phyloP scores from a whole-genome alignment of 176 grass and related monocot genomes.

The Elaeis guineensis region DNA sequence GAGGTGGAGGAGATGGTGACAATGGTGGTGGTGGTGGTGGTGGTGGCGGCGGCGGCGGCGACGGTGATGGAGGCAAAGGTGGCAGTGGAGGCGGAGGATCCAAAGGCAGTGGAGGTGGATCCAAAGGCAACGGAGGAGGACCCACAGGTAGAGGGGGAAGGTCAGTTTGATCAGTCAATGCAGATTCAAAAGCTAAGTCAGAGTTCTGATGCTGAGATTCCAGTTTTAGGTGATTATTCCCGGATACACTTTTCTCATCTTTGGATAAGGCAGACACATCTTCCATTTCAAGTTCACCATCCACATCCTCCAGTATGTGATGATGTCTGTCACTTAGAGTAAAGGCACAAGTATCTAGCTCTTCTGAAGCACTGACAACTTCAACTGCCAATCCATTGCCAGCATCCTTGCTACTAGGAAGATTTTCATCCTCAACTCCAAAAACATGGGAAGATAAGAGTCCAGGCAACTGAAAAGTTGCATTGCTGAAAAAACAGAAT shows the following conservation, averaged over 20 bases:
- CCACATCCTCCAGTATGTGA: slow-evolving; percentile 26
- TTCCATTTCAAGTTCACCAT: slow-evolving; percentile 45
- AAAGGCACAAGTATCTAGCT: slow-evolving; percentile 26
- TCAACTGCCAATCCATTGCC: slow-evolving; percentile 32
- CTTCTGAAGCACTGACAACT: slow-evolving; percentile 28
- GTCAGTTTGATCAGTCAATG: slow-evolving; percentile 38
- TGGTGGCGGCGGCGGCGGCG: slow-evolving; percentile 70
- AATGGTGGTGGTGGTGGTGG: slow-evolving; percentile 31
- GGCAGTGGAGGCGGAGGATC: slow-evolving; percentile 21
- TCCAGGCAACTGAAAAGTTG: slow-evolving; percentile 56
- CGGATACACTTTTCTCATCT: slow-evolving; percentile 29
- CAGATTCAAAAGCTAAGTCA: slow-evolving; percentile 12
- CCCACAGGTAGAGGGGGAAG: slow-evolving; percentile 47
- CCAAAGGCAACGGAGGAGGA: slow-evolving; percentile 52
- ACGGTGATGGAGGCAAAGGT: slow-evolving; percentile 49
- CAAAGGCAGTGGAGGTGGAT: slow-evolving; percentile 42
- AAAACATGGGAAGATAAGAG: slow-evolving; percentile 63
- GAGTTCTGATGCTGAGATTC: slow-evolving; percentile 9
- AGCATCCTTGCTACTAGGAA: slow-evolving; percentile 18
- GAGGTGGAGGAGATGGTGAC: slow-evolving; percentile 39
- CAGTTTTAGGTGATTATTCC: slow-evolving; percentile 12
- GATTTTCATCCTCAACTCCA: slow-evolving; percentile 54
- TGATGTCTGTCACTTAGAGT: slow-evolving; percentile 26
- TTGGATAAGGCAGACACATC: slow-evolving; percentile 35
- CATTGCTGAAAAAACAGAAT: slow-evolving; percentile 58